Conservation (phyloP, 2,329 filamentous ascomycete genomes). For the Apiospora malaysiana region DNA sequence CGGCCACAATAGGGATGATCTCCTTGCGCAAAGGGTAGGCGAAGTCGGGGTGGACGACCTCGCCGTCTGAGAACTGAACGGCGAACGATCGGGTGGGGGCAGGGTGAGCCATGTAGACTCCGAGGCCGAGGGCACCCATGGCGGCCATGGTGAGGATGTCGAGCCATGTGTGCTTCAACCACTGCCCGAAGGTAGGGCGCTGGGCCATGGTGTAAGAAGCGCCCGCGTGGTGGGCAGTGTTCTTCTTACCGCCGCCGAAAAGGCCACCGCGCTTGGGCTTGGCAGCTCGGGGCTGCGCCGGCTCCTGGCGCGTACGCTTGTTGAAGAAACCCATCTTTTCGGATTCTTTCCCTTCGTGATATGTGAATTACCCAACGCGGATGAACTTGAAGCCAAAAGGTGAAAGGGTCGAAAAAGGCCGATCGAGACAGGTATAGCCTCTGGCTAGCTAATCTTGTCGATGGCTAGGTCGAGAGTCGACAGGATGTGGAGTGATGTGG, state of each 20-base stretch:
- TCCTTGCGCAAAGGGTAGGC: conserved; percentile 74
- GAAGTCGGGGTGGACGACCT: conserved; percentile 73
- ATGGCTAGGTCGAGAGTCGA: not conserved
- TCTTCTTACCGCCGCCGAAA: not conserved
- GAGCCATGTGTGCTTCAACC: conserved; percentile 70
- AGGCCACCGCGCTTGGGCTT: conserved; percentile 3
- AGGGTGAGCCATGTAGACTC: conserved; percentile 69
- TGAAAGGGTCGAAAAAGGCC: not conserved
- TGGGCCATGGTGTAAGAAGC: conserved; percentile 50
- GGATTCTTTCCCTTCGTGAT: not conserved
- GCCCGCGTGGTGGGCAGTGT: not conserved
- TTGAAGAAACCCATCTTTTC: conserved; percentile 34
- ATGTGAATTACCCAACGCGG: not conserved
- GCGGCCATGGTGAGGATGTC: conserved; percentile 71
- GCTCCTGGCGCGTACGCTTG: conserved; percentile 25
- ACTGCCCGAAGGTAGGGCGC: conserved; percentile 69
- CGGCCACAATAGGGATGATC: conserved; percentile 74
- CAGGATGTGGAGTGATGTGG: not conserved
- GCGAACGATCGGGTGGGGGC: conserved; percentile 74
- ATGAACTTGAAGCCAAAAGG: conserved; percentile 15
- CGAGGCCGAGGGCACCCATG: conserved; percentile 71
- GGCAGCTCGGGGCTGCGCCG: conserved; percentile 25
- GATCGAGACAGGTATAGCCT: not conserved
- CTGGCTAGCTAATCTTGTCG: conserved; percentile 3
- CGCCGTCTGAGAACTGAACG: conserved; percentile 68